These are phyloP conservation scores for Dalbergia oliveri DNA, from an alignment of 306 rosid species.

Conservation along the genomic window DNA sequence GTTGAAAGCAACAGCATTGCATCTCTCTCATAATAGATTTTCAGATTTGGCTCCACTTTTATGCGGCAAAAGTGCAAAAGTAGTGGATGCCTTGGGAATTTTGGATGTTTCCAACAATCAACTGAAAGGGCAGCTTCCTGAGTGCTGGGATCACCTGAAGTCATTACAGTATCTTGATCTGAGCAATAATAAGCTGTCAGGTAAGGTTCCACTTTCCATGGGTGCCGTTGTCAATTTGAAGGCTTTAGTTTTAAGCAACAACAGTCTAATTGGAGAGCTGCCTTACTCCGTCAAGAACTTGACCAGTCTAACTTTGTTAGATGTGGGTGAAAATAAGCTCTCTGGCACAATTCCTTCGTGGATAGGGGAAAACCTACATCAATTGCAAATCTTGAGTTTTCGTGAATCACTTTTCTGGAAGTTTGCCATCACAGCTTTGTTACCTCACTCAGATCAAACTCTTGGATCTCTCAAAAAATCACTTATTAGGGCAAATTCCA, in stretches of 20 bases:
- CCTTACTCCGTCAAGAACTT: no score
- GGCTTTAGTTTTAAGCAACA: no score
- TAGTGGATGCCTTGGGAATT: constrained; percentile 1
- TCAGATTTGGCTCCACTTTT: background rate
- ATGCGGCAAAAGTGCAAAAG: background rate
- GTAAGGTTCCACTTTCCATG: no score
- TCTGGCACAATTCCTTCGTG: constrained; percentile 15
- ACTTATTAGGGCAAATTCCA: background rate
- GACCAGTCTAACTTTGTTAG: background rate
- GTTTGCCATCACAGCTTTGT: constrained; percentile 8
- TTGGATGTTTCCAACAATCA: constrained; percentile 20
- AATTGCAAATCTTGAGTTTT: constrained; percentile 1
- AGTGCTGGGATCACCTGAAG: constrained; percentile 6
- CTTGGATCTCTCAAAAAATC: constrained; percentile 20
- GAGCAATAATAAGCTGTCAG: no score
- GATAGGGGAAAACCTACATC: background rate
- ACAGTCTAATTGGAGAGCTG: no score
- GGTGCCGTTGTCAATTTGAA: no score
- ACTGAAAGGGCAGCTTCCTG: background rate
- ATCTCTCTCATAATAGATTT: background rate
- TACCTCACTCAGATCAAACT: background rate
- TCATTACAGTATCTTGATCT: no score
- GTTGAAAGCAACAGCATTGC: background rate
- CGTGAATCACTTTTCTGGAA: no score
- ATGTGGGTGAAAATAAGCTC: constrained; percentile 1